Base-by-base conservation (phyloP, 1,284 basidiomycete genomes). In the Anthracocystis setariae region DNA sequence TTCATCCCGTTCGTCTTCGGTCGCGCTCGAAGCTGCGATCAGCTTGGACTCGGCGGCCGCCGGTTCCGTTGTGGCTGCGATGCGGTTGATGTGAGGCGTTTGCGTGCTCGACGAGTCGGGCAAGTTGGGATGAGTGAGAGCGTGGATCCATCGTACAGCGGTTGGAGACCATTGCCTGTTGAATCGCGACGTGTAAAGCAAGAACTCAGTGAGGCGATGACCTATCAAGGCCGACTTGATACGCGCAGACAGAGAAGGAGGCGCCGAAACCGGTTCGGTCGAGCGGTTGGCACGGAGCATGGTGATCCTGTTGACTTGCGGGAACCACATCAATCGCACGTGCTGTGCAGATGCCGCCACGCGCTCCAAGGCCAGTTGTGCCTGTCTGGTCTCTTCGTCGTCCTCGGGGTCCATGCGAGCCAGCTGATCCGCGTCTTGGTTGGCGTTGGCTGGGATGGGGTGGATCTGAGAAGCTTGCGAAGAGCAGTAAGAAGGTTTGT, bases 271-370 rank as follows among this genome's bases (percentile, higher is more conserved):
- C 2, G 49, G 32, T 39, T 92, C 90, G 51, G 85, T 84, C 1
- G 92, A 92, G 51, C 93, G 87, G 82, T 92, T 88, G 39, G 90
- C 87, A 66, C 89, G 86, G 74, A 90, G 90, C 54, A 92, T 87
- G 39, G 92, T 89, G 57, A 94, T 86, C 35, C 85, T 86, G 64
- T 90, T 88, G 18, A 89, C 88, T 59, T 91, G 90, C 2, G 94
- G 93, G 84, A 91, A 96, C 94, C 94, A 98, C 91, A 92, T 94
- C 27, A 94, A 86, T n/a, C 93, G 87, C 23, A 92, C 91, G 82
- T 97, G 93, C 84, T 98, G 89, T 0, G 91, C 89, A 18, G 71
- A 74, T n/a, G 56, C 48, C 7, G 75, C 75, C 1, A 82, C 65
- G 10, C 48, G 46, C 25, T 81, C 78, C 46, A 46, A 88, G 86